phyloP scores from a whole-genome alignment of 2,329 filamentous ascomycete species.

The Arthrinium puccinioides region DNA sequence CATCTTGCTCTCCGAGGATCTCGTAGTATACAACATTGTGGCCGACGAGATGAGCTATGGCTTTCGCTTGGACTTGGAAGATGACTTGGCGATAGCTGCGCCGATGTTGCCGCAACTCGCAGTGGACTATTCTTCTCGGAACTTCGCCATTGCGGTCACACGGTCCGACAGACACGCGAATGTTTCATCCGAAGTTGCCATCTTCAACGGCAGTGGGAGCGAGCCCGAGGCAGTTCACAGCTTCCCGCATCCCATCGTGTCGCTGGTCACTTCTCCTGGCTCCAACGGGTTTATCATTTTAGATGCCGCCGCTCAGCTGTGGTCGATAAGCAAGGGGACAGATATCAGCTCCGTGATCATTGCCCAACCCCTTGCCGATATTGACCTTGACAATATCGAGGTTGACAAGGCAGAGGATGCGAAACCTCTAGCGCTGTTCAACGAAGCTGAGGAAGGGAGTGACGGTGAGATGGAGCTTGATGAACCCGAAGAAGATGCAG shows the following conservation, averaged over 20 bases:
- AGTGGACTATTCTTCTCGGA: conserved; percentile 58
- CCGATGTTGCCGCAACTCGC: conserved; percentile 57
- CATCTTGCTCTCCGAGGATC: conserved; percentile 63
- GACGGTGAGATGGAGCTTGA: conserved; percentile 38
- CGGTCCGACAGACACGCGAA: conserved; percentile 15
- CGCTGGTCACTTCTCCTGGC: conserved; percentile 55
- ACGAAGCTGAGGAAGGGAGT: conserved; percentile 30
- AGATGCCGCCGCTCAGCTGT: conserved; percentile 69
- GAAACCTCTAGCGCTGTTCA: conserved; percentile 16
- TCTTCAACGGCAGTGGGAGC: conserved; percentile 58
- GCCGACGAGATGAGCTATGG: conserved; percentile 66
- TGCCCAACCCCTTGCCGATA: conserved; percentile 47
- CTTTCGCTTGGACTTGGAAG: conserved; percentile 42
- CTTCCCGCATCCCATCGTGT: conserved; percentile 53
- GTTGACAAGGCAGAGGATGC: conserved; percentile 19
- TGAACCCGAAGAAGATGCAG: conserved; percentile 36
- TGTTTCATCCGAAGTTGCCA: conserved; percentile 47
- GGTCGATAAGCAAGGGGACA: conserved; percentile 52
- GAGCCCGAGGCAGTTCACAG: conserved; percentile 52
- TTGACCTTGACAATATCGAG: conserved; percentile 35
- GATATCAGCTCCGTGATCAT: conserved; percentile 44
- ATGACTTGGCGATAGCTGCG: conserved; percentile 22
- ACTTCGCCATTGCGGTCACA: conserved; percentile 56
- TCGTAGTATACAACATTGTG: conserved; percentile 81
- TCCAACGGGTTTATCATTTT: conserved; percentile 68